Evolutionary conservation across 768 basidiomycete genomes (phyloP), one percentile per base, ranked within the genome.

Genomic region (Lanmaoa rubissima): DNA sequence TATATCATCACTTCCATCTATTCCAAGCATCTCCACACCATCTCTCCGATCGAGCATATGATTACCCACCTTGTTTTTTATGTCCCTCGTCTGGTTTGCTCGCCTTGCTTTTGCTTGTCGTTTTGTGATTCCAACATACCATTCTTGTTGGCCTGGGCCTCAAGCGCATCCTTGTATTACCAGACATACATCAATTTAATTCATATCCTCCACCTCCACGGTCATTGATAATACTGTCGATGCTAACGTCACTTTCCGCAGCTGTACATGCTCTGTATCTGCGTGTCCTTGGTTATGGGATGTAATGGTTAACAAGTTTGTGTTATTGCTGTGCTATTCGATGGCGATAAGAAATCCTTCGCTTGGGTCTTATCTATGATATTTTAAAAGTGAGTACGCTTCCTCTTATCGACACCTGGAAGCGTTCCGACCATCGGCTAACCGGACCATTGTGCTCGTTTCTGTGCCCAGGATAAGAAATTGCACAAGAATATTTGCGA

Each of bases 1-100:
- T 67, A 72, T 63, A 73, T 57, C 68, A 72, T 61, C 63, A 62
- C 24, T 61, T 65, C 38, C 69, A 72, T 73, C 60, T 70, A 72
- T 70, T 59, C 38, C 52, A 46, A 57, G 62, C 71, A 70, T 71
- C 61, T 68, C 53, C 54, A 58, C 58, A 56, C 48, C 59, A 68
- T 70, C 57, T 69, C 59, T 55, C 57, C n/a, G 58, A 66, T 56
- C 38, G 51, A 60, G 58, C 58, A 63, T 63, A 73, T 58, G 71
- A 59, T 42, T 61, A 42, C 54, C n/a, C 36, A 48, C 50, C 51
- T 61, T 61, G 69, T 66, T 55, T 53, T 54, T 57, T 48, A 60
- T 63, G 60, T 50, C 52, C 44, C 49, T 55, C 32, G 63, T 70
- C 71, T 69, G 59, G 67, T 68, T 47, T 65, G 48, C 63, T 63